A percentile compares a stretch with the other conserved stretches of the same genome.
phyloP scores from a whole-genome alignment of 805 yeast genomes.

The Metschnikowia proteae region DNA sequence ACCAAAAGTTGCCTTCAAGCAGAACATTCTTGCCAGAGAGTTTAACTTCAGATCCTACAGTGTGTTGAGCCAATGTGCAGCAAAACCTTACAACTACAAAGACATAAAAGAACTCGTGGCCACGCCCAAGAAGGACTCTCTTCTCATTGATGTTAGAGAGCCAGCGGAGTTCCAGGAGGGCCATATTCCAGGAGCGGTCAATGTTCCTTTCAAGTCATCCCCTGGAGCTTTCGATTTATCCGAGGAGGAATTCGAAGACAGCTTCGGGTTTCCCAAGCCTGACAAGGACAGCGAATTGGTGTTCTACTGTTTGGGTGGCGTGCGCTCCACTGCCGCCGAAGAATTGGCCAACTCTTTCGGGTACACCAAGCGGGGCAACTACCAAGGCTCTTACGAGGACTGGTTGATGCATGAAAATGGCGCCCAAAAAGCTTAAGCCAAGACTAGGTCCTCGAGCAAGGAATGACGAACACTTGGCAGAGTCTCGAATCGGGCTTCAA shows the following conservation, averaged over 20 bases:
- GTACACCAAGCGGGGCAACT: slow-evolving; percentile 77
- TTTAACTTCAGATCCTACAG: slow-evolving; percentile 22
- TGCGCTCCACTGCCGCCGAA: slow-evolving; percentile 86
- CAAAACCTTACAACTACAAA: slow-evolving; percentile 50
- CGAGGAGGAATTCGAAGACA: slow-evolving; percentile 73
- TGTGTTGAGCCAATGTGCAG: slow-evolving; percentile 38
- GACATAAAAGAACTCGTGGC: slow-evolving; percentile 49
- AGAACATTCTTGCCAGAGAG: neutral
- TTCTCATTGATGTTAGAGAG: slow-evolving; percentile 88
- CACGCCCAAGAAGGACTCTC: slow-evolving; percentile 37
- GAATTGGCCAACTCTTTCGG: slow-evolving; percentile 90
- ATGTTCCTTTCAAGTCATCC: slow-evolving; percentile 83
- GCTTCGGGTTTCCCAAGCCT: slow-evolving; percentile 84
- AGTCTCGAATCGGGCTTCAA: slow-evolving; percentile 1
- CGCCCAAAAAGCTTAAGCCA: slow-evolving; percentile 5
- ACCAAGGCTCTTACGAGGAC: slow-evolving; percentile 82
- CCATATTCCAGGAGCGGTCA: slow-evolving; percentile 77
- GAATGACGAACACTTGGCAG: slow-evolving; percentile 1
- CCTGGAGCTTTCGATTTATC: slow-evolving; percentile 88
- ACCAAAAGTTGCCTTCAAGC: slow-evolving; percentile 6
- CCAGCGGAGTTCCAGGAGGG: slow-evolving; percentile 76
- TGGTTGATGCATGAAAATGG: slow-evolving; percentile 54
- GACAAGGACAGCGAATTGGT: slow-evolving; percentile 63
- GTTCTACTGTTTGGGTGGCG: slow-evolving; percentile 91
- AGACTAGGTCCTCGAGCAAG: neutral